A percentile compares a stretch with the other conserved stretches of the same genome.
phyloP scores from a whole-genome alignment of 768 basidiomycete species.

The Boletus reticuloceps region DNA sequence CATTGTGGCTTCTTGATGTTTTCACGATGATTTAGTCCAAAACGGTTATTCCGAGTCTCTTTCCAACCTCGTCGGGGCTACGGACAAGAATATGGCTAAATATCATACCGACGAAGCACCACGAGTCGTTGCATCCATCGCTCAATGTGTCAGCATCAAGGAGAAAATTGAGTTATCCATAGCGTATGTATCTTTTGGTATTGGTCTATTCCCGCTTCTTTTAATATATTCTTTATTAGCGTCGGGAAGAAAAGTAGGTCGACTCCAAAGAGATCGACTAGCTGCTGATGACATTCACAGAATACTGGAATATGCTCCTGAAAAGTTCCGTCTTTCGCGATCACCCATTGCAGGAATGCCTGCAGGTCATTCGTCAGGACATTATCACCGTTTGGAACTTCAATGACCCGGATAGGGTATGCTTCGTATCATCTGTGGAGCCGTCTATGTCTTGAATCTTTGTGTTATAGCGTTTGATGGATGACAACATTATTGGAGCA shows the following conservation, averaged over 20 bases:
- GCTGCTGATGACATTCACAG: neutral
- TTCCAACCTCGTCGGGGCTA: neutral
- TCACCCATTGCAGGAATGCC: conserved; percentile 4
- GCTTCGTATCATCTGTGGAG: neutral
- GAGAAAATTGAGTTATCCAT: conserved; percentile 13
- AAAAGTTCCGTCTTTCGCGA: conserved; percentile 3
- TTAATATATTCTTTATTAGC: neutral
- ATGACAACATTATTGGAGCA: neutral
- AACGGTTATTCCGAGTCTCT: conserved; percentile 3
- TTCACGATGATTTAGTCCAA: neutral
- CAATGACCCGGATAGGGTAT: neutral
- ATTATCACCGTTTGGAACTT: conserved; percentile 12
- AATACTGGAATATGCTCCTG: conserved; percentile 11
- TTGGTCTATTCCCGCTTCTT: neutral
- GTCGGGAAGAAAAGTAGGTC: conserved; percentile 13
- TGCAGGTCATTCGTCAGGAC: conserved; percentile 8
- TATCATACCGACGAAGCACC: conserved; percentile 9
- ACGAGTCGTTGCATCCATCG: conserved; percentile 7
- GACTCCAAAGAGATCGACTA: no score
- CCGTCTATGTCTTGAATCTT: neutral
- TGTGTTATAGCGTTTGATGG: conserved; percentile 3
- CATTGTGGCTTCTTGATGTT: neutral
- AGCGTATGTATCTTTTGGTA: neutral
- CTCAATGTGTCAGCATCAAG: conserved; percentile 14
- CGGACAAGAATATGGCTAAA: neutral